These are phyloP conservation scores for Talinum fruticosum DNA, from an alignment of 148 eudicot genomes.

Conservation along the genomic window DNA sequence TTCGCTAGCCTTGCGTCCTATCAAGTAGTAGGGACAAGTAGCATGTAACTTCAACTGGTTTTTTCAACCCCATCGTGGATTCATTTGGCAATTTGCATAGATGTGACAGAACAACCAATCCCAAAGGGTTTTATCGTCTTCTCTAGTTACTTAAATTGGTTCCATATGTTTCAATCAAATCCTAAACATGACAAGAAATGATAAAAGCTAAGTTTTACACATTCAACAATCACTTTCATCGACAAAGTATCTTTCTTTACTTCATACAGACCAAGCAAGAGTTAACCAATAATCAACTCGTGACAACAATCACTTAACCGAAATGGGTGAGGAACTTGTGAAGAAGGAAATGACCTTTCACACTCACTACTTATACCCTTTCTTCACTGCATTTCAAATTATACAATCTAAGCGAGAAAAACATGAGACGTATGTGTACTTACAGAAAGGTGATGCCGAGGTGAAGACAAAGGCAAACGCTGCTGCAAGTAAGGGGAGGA, in stretches of 20 bases:
- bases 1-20: too few species aligned
- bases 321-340: constrained; percentile 5
- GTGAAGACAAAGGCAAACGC: constrained; percentile 11
- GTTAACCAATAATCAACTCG: constrained; percentile 14
- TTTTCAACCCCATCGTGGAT: too few species aligned
- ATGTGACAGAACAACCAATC: too few species aligned
- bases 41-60: too few species aligned
- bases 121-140: too few species aligned
- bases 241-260: neutral
- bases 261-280: neutral
- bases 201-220: neutral
- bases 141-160: too few species aligned
- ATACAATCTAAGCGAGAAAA: neutral
- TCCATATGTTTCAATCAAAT: neutral
- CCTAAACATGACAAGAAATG: neutral
- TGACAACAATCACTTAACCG: constrained; percentile 11
- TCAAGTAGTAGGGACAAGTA: too few species aligned
- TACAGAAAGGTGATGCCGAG: constrained; percentile 17
- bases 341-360: neutral
- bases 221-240: constrained; percentile 1
- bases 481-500: constrained; percentile 40
- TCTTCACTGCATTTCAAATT: neutral
- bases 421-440: constrained; percentile 18
- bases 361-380: neutral
- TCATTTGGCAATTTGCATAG: too few species aligned